A percentile compares a stretch with the other conserved stretches of the same genome.
Conservation (phyloP, 73 alveolate genomes). For the Uronychia setigera region DNA sequence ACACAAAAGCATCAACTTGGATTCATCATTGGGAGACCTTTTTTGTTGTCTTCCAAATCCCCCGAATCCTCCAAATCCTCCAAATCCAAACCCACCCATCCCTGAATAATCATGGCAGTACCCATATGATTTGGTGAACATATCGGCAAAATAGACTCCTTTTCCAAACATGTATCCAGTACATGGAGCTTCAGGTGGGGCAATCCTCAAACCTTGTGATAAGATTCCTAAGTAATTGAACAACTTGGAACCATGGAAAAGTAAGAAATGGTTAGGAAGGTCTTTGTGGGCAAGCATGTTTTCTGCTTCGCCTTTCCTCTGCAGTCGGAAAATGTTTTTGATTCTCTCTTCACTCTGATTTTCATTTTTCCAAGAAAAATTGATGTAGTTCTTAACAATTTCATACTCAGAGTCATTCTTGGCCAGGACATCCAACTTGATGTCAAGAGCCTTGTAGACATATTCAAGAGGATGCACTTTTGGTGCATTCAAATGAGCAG, state of each 20-base stretch:
- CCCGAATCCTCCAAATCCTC: conserved; percentile 22
- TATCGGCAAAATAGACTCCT: conserved; percentile 98
- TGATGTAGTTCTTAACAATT: conserved; percentile 70
- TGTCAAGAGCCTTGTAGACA: conserved; percentile 77
- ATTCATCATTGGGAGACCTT: conserved; percentile 21
- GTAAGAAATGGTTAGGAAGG: conserved; percentile 76
- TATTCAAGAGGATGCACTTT: conserved; percentile 92
- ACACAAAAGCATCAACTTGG: conserved; percentile 80
- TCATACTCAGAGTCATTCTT: conserved; percentile 71
- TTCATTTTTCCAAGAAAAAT: conserved; percentile 46
- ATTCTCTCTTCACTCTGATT: conserved; percentile 7
- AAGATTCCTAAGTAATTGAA: conserved; percentile 86
- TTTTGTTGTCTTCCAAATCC: conserved; percentile 24
- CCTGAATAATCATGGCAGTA: conserved; percentile 59
- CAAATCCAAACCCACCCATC: conserved; percentile 21
- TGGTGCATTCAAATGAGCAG: conserved; percentile 70
- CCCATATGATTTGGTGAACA: conserved; percentile 81
- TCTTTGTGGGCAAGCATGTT: conserved; percentile 65
- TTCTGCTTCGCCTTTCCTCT: conserved; percentile 92
- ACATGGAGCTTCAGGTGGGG: conserved; percentile 93
- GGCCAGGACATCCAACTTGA: conserved; percentile 69
- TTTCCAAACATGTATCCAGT: conserved; percentile 97
- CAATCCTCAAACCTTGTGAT: conserved; percentile 85
- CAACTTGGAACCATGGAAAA: conserved; percentile 89
- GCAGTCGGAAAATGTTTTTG: conserved; percentile 71